Base-by-base conservation (phyloP, 306 rosid species). In the Myrica gale region DNA sequence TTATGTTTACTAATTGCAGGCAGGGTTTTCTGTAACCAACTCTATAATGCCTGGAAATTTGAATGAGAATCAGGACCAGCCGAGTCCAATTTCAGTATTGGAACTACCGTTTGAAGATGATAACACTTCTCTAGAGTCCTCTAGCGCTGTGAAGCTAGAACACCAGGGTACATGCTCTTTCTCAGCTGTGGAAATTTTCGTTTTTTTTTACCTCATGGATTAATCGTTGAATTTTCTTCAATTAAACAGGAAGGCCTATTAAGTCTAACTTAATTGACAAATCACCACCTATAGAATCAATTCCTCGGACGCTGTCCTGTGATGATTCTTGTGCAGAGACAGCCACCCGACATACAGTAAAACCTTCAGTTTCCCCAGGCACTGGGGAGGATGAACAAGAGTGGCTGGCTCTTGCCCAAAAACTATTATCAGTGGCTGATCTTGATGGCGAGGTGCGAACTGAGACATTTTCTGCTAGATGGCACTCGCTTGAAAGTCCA, bases 251-350 rank as follows among this genome's bases (percentile, higher is more conserved):
- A 79, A 78, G 83, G 37, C 54, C 76, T 4, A 66, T 77, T 0
- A 96, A 80, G 88, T 90, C 90, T 55, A 96, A 89, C 78, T 90
- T 92, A 80, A 92, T 96, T 62, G 99, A 92, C 92, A 95, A 95
- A 78, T 92, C 99, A 56, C 99, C 97, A 50, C 99, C 85, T 42
- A 95, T 96, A 84, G 99, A 82, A 87, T 96, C 99, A 68, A 87
- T 96, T 66, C 82, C 98, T 23, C 84, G 99, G 77, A 96, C 91
- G 45, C 81, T 88, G 19, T 87, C 96, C 65, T 90, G 96, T 98
- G 92, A 87, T 63, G 96, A 86, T 72, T 76, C 93, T 44, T 78
- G 89, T 72, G 83, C 81, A 51, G 95, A 86, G 67, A 56, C 85
- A 23, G 73, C 90, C 68, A 79, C 84, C 46, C 84, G 88, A 5